Base-by-base conservation (phyloP, 2,329 filamentous ascomycete species). In the Pezizomycotina sp. region DNA sequence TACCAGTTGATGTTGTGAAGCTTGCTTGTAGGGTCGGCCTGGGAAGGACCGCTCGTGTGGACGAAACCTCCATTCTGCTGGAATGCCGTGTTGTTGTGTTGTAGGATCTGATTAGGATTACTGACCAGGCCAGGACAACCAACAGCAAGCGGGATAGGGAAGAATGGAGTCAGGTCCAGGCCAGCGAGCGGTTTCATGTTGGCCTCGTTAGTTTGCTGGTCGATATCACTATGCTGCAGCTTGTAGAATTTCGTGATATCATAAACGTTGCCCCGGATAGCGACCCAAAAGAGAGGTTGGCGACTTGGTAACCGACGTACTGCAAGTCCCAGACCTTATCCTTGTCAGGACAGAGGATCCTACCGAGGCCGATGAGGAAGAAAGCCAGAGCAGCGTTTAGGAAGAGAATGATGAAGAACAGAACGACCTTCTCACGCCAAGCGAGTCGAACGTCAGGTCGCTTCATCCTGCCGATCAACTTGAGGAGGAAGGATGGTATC, bases 381-480 rank as follows among this genome's bases (percentile, higher is more conserved):
- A 98, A 98, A 39, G 93, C 65, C 43, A 98, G 70, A 18, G 70
- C 53, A 24, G 55, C 82, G 58, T 98, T 98, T 48, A 92, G 59
- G 8, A 98, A 51, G 19, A 79, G 55, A 49, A 98, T 95, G 34
- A 92, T 51, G 40, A 79, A 63, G 29, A 84, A 73, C 7, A 98
- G 63, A 0, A 89, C 77, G 7, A 98, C 33, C 59, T 98, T 98
- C 54, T 98, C 89, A 58, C 89, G 71, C 89, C 89, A 98, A 0
- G 89, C 89, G 71, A 93, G 79, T 16, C 89, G 79, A 6, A 98
- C 82, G 59, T 98, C 89, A 2, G 84, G 89, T 36, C 89, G 75
- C 60, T 92, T 91, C 89, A 98, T 98, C 14, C 86, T 79, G 20
- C 89, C 89, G 39, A 95, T 53, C 42, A 66, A 76, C n/a, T 69